Evolutionary conservation across 2,329 filamentous ascomycete species (phyloP).

Genomic region (Aspergillus transmontanensis): DNA sequence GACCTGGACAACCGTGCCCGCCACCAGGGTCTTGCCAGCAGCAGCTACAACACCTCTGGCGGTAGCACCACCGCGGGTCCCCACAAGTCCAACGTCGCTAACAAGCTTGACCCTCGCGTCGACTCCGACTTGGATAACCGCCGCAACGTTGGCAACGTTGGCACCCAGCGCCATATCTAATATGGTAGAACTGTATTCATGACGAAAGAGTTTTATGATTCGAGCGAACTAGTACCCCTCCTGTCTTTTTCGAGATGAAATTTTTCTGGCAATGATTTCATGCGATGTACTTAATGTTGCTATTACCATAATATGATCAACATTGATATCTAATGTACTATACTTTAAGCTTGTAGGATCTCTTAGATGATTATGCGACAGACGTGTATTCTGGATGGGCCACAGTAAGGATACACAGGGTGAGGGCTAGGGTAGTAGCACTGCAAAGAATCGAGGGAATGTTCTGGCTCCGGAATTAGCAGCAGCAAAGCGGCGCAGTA

Average conservation of each 20-base stretch:
- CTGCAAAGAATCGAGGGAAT: background rate
- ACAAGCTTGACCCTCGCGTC: slow-evolving; percentile 57
- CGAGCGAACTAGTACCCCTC: background rate
- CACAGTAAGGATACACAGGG: too few relatives aligned
- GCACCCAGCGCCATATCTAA: slow-evolving; percentile 6
- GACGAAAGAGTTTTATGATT: background rate
- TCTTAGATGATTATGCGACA: background rate
- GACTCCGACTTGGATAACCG: slow-evolving; percentile 48
- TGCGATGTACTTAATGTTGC: background rate
- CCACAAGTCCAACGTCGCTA: slow-evolving; percentile 49
- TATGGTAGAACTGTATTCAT: background rate
- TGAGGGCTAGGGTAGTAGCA: too few relatives aligned
- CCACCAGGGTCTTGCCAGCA: slow-evolving; percentile 13
- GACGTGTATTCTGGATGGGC: background rate
- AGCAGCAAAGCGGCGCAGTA: background rate
- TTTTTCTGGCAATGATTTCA: background rate
- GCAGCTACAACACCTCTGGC: slow-evolving; percentile 20
- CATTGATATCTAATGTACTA: background rate
- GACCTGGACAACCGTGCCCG: slow-evolving; percentile 34
- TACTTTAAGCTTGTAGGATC: background rate
- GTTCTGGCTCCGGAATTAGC: background rate
- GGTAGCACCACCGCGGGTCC: slow-evolving; percentile 37
- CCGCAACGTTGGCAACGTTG: background rate
- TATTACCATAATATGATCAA: background rate
- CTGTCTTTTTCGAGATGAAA: background rate